Evolutionary conservation across 352 stramenopile genomes (phyloP).

Genomic region (Phytopythium delawarense): DNA sequence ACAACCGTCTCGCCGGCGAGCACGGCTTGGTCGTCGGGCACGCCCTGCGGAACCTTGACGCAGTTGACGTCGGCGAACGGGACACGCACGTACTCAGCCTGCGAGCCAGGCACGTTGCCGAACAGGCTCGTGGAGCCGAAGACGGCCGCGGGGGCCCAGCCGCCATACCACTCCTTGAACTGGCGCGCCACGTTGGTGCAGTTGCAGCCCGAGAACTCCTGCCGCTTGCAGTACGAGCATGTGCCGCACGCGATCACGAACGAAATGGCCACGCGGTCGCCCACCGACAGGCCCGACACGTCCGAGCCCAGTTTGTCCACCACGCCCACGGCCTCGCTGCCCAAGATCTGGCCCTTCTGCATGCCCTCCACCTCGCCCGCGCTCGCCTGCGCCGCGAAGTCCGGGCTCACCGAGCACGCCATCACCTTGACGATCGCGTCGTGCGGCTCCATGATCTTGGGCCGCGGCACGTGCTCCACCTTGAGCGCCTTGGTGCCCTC

Average conservation of each 20-base stretch:
- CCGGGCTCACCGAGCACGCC: constrained; percentile 51
- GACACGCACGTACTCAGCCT: constrained; percentile 75
- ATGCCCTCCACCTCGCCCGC: constrained; percentile 32
- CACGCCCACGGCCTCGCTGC: constrained; percentile 64
- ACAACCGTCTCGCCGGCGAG: constrained; percentile 53
- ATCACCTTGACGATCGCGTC: constrained; percentile 68
- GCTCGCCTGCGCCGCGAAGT: constrained; percentile 44
- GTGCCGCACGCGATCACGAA: constrained; percentile 67
- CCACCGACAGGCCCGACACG: constrained; percentile 45
- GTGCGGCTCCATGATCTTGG: constrained; percentile 42
- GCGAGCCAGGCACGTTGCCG: constrained; percentile 55
- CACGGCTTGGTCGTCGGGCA: constrained; percentile 65
- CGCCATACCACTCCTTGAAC: constrained; percentile 62
- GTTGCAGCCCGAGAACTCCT: constrained; percentile 65
- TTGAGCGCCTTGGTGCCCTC: constrained; percentile 46
- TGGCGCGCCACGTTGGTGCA: constrained; percentile 64
- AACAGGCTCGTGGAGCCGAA: constrained; percentile 52
- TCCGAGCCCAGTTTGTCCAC: constrained; percentile 47
- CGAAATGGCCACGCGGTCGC: constrained; percentile 70
- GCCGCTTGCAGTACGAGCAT: constrained; percentile 59
- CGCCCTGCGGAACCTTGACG: constrained; percentile 45
- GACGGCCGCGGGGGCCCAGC: constrained; percentile 55
- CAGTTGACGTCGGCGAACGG: constrained; percentile 72
- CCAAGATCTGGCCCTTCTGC: constrained; percentile 59
- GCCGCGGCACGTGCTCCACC: constrained; percentile 49